Evolutionary conservation across 306 rosid species (phyloP).

Genomic region (Prunus armeniaca): DNA sequence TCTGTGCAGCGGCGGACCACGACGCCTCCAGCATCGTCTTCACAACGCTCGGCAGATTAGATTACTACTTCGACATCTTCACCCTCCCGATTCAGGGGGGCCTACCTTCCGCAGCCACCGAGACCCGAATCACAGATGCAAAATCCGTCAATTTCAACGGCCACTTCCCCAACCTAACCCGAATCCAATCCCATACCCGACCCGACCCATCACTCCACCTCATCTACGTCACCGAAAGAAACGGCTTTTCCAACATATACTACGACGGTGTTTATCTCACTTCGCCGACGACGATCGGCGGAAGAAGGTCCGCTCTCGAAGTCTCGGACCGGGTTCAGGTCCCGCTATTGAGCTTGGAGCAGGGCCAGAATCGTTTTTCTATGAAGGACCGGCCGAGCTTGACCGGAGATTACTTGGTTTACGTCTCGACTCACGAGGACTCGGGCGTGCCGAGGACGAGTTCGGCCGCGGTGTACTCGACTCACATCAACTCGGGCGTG

Average conservation of each 20-base stretch:
- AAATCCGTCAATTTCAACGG: slow-evolving; percentile 79
- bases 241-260: slow-evolving; percentile 50
- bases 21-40: slow-evolving; percentile 51
- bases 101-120: slow-evolving; percentile 20
- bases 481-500: slow-evolving; percentile 50
- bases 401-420: slow-evolving; percentile 48
- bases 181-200: slow-evolving; percentile 2
- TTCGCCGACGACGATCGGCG: neutral
- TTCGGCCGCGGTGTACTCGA: slow-evolving; percentile 80
- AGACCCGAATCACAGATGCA: slow-evolving; percentile 70
- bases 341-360: slow-evolving; percentile 34
- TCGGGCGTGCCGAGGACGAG: slow-evolving; percentile 54
- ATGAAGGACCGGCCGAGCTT: slow-evolving; percentile 71
- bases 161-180: slow-evolving; percentile 49
- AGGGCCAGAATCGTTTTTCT: slow-evolving; percentile 31
- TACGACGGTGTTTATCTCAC: slow-evolving; percentile 49
- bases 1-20: neutral
- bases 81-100: slow-evolving; percentile 33
- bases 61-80: slow-evolving; percentile 64
- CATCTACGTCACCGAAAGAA: slow-evolving; percentile 71
- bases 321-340: slow-evolving; percentile 45
- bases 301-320: slow-evolving; percentile 47
- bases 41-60: slow-evolving; percentile 63
- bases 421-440: slow-evolving; percentile 75
- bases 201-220: slow-evolving; percentile 37